A percentile compares a stretch with the other conserved stretches of the same genome.
These are phyloP conservation scores for Pyrenula massariospora DNA, from an alignment of 495 filamentous ascomycete genomes.

Conservation along the genomic window DNA sequence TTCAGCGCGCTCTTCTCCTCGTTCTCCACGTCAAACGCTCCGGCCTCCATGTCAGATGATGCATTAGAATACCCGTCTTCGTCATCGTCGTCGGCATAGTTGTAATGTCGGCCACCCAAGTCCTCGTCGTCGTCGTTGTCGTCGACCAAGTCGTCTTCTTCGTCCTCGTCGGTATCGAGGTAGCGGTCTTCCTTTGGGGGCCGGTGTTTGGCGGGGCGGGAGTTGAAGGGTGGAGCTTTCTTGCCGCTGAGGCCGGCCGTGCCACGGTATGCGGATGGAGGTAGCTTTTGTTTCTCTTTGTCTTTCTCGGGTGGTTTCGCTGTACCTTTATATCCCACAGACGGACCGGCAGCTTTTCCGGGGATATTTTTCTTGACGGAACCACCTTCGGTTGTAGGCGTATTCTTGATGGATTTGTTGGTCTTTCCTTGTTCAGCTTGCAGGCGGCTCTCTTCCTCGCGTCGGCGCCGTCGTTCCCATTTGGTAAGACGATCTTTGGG, in stretches of 20 bases:
- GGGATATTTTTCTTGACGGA: constrained; percentile 39
- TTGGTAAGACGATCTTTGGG: constrained; percentile 24
- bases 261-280: constrained; percentile 37
- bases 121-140: constrained; percentile 15
- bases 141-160: constrained; percentile 29
- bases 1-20: constrained; percentile 42
- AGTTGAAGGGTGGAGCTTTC: constrained; percentile 18
- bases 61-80: constrained; percentile 37
- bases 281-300: constrained; percentile 23
- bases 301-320: constrained; percentile 18
- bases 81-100: constrained; percentile 37
- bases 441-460: constrained; percentile 11
- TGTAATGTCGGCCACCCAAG: constrained; percentile 21
- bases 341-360: constrained; percentile 23
- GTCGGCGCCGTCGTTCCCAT: constrained; percentile 12
- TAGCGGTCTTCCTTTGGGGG: constrained; percentile 30
- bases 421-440: constrained; percentile 6
- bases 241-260: constrained; percentile 32
- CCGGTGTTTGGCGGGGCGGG: constrained; percentile 9
- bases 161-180: constrained; percentile 35
- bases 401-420: constrained; percentile 3
- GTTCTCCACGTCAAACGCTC: constrained; percentile 42
- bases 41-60: constrained; percentile 58
- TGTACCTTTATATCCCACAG: constrained; percentile 46
- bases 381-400: constrained; percentile 7